A percentile compares a stretch with the other conserved stretches of the same genome.
These are phyloP conservation scores for Xylariomycetidae sp. DNA, from an alignment of 2,329 filamentous ascomycete species.

Conservation along the genomic window DNA sequence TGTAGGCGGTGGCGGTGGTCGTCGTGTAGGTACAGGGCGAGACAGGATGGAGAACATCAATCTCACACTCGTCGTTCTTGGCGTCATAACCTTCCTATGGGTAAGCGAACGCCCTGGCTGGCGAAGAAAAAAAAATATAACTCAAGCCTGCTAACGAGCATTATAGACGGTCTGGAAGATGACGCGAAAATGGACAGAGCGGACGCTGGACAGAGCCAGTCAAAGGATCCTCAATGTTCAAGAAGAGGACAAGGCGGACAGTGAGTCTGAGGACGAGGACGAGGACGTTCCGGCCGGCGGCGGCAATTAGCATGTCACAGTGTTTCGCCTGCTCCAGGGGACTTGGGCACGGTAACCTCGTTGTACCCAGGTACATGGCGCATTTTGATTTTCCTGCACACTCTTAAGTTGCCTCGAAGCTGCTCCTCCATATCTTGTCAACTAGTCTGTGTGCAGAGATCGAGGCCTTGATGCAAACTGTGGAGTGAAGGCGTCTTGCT, in stretches of 20 bases:
- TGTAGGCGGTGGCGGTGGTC: conserved; percentile 44
- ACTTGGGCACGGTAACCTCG: no score
- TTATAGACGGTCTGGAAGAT: conserved; percentile 71
- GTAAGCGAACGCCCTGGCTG: conserved; percentile 43
- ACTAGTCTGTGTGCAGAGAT: conserved; percentile 98
- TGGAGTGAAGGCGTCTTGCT: conserved; percentile 48
- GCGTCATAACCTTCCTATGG: conserved; percentile 71
- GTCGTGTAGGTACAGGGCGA: conserved; percentile 60
- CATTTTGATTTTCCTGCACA: conserved; percentile 56
- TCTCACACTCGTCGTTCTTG: conserved; percentile 72
- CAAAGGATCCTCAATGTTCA: conserved; percentile 81
- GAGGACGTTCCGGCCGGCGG: conserved; percentile 11
- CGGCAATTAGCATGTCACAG: no score
- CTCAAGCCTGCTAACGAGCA: conserved; percentile 2
- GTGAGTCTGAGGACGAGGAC: conserved; percentile 21
- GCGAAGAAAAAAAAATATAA: conserved; percentile 1
- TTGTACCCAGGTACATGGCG: conserved; percentile 13
- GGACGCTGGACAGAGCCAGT: conserved; percentile 68
- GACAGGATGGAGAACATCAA: conserved; percentile 74
- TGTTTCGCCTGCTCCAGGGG: no score
- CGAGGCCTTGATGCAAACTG: conserved; percentile 38
- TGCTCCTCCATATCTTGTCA: conserved; percentile 75
- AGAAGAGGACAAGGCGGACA: conserved; percentile 40
- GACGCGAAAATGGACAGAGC: conserved; percentile 66
- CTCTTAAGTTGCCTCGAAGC: conserved; percentile 92